Conservation (phyloP, 495 filamentous ascomycete genomes). For the Bryoglossum gracile region DNA sequence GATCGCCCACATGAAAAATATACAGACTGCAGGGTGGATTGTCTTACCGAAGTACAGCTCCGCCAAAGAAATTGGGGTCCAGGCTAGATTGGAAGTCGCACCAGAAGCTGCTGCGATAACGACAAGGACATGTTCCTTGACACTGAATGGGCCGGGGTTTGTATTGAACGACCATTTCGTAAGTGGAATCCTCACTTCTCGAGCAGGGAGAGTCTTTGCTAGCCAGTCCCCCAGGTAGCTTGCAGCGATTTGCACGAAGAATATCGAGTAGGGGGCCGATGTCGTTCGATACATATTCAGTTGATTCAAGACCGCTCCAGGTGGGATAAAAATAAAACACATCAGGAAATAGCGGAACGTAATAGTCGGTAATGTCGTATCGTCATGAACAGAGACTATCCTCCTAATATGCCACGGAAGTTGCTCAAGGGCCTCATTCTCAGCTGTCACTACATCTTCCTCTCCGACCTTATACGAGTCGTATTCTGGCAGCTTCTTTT, state of each 20-base stretch:
- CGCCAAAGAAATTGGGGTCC: conserved; percentile 41
- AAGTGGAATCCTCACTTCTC: conserved; percentile 39
- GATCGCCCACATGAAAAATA: conserved; percentile 53
- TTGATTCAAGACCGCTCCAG: conserved; percentile 46
- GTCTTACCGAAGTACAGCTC: conserved; percentile 46
- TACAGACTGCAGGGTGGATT: conserved; percentile 41
- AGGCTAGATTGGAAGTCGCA: conserved; percentile 44
- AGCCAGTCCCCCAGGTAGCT: conserved; percentile 50
- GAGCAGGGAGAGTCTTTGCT: conserved; percentile 40
- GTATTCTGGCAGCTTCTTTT: conserved; percentile 2
- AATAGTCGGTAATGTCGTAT: conserved; percentile 42
- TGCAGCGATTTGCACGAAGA: conserved; percentile 50
- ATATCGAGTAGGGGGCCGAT: conserved; percentile 47
- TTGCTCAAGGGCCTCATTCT: conserved; percentile 41
- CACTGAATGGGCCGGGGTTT: conserved; percentile 50
- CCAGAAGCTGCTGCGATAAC: conserved; percentile 48
- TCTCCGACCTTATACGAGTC: background rate
- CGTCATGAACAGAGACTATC: conserved; percentile 45
- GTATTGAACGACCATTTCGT: conserved; percentile 42
- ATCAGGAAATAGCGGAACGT: conserved; percentile 53
- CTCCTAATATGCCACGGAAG: conserved; percentile 44
- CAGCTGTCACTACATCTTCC: conserved; percentile 29
- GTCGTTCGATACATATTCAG: conserved; percentile 49
- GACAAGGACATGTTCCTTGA: conserved; percentile 52
- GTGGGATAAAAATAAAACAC: conserved; percentile 42